Conservation (phyloP, 352 stramenopile genomes). For the Poterioochromonas sp. region DNA sequence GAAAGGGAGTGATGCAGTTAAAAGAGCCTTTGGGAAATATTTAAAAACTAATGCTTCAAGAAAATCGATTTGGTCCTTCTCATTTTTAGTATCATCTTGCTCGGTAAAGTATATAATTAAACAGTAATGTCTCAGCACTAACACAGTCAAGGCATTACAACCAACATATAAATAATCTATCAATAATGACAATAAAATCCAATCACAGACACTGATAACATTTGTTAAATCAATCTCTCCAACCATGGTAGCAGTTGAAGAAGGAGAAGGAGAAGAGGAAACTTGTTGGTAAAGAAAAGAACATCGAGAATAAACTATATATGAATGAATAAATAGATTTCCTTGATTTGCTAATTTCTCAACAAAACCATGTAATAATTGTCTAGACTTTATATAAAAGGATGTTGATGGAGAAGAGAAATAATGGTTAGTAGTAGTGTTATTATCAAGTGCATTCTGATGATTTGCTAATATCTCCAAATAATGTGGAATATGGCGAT, state of each 20-base stretch:
- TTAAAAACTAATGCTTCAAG: not conserved
- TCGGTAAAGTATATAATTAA: not conserved
- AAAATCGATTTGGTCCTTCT: not conserved
- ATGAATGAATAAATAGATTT: not conserved
- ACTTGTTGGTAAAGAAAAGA: not conserved
- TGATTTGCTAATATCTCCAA: too few relatives aligned
- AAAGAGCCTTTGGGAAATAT: not conserved
- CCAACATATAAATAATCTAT: slow-evolving; percentile 7
- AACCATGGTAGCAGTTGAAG: not conserved
- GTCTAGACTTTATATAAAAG: not conserved
- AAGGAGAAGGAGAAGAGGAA: not conserved
- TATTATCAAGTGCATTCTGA: too few relatives aligned
- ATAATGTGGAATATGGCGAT: too few relatives aligned
- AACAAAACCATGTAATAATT: not conserved
- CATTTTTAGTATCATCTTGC: not conserved
- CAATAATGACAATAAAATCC: not conserved
- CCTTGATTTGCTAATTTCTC: not conserved
- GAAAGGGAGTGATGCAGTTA: not conserved
- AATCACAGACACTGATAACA: not conserved
- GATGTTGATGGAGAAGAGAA: too few relatives aligned
- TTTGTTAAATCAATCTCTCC: not conserved
- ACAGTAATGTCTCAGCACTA: not conserved
- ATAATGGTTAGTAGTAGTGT: too few relatives aligned
- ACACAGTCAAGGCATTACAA: not conserved
- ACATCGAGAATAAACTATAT: not conserved